Base-by-base conservation (phyloP, 176 grass and related monocot species). In the Aegilops sharonensis region DNA sequence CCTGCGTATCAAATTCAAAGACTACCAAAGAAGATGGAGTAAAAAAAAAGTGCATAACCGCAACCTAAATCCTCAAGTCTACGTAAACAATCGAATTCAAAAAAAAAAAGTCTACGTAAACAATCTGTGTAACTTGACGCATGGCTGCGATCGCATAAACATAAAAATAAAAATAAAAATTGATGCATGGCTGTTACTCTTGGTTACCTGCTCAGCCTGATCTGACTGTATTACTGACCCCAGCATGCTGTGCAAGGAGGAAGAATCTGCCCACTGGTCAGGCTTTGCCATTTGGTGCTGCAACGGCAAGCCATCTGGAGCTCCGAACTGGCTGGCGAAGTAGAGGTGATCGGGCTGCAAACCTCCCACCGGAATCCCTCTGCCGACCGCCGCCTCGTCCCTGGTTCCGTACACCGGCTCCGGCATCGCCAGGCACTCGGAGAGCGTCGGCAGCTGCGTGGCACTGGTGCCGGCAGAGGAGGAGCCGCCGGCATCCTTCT, bases 361-460 rank as follows among this genome's bases (percentile, higher is more conserved):
- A 24, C 40, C 50, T 12, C 87, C 65, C n/a, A 71, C 11, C 18
- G 73, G 77, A 14, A 91, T 59, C 65, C 78, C 84, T 3, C 64
- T 72, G 5, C 17, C 54, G 1, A 30, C 64, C 83, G 25, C n/a
- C 29, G 4, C 17, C 36, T 39, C 45, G 0, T 45, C 79, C 24
- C 24, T 45, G 13, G 62, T 64, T 12, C 87, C 30, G 14, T 83
- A 94, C 1, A 14, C 77, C 17, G 85, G 73, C n/a, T 91, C 88
- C 30, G 90, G 87, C 88, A 94, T 92, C 54, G 90, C 84, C 63
- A 94, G 72, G 93, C 93, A 94, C 79, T 94, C 90, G 1, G 90
- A 82, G 11, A 94, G 75, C 74, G 93, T 92, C 12, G 90, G 93
- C 73, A 94, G 78, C 20, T 81, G 71, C 2, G 25, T 8, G 29